Evolutionary conservation across 176 grass and related monocot genomes (phyloP).

Genomic region (Triticum turgidum): DNA sequence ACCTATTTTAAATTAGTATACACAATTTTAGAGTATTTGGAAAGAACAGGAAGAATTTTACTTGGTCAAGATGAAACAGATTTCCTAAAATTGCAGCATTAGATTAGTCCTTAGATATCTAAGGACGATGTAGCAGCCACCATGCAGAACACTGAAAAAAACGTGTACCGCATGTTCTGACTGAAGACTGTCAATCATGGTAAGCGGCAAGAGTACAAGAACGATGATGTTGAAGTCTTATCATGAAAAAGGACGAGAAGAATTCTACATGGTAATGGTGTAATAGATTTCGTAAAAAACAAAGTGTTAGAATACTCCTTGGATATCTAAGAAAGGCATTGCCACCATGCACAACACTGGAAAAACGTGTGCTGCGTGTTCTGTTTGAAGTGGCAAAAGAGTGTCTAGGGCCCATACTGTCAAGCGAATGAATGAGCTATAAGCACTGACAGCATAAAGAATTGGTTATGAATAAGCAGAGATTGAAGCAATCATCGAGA

Average conservation of each 20-base stretch:
- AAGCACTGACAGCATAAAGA: conserved; percentile 1
- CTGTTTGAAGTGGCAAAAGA: conserved; percentile 10
- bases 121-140: neutral
- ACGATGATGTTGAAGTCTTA: neutral
- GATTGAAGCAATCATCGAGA: conserved; percentile 20
- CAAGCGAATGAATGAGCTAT: neutral
- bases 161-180: conserved; percentile 14
- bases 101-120: neutral
- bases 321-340: neutral
- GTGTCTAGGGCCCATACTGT: neutral
- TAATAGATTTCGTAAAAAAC: neutral
- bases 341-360: conserved; percentile 15
- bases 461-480: neutral
- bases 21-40: neutral
- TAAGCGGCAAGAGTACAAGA: neutral
- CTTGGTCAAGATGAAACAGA: neutral
- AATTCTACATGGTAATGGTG: neutral
- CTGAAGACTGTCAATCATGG: neutral
- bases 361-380: conserved; percentile 14
- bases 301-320: neutral
- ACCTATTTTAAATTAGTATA: neutral
- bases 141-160: conserved; percentile 23
- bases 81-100: neutral
- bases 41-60: neutral
- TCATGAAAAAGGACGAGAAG: neutral